phyloP scores from a whole-genome alignment of 2,329 filamentous ascomycete species.

The Trichoderma semiorbis region DNA sequence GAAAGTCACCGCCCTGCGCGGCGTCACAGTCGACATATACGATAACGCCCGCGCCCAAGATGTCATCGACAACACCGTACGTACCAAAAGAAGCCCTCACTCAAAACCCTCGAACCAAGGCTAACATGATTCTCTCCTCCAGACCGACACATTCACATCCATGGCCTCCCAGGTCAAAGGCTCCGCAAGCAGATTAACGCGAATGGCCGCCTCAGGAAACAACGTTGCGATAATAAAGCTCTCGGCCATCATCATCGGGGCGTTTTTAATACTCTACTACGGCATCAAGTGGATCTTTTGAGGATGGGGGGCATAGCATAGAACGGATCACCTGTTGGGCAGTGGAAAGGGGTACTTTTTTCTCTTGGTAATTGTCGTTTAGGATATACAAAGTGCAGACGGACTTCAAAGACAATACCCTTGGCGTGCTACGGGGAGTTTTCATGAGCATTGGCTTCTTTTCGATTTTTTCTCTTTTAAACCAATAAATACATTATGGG shows the following conservation, averaged over 20 bases:
- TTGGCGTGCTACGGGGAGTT: constrained; percentile 17
- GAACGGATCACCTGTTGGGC: neutral
- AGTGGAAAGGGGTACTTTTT: neutral
- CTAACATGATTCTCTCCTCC: neutral
- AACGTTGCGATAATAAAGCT: constrained; percentile 89
- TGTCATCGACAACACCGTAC: constrained; percentile 81
- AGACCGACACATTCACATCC: constrained; percentile 88
- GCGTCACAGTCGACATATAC: constrained; percentile 96
- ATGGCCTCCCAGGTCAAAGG: constrained; percentile 81
- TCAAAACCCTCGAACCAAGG: neutral
- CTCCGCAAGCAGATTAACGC: constrained; percentile 74
- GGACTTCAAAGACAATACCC: constrained; percentile 20
- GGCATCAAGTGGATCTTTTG: constrained; percentile 61
- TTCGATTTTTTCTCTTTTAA: neutral
- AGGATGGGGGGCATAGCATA: constrained; percentile 17
- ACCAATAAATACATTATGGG: constrained; percentile 3
- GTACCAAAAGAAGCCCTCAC: constrained; percentile 25
- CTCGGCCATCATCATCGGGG: constrained; percentile 72
- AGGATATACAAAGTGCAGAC: constrained; percentile 11
- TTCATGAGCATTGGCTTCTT: neutral
- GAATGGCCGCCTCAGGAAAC: constrained; percentile 90
- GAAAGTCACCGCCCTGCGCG: constrained; percentile 88
- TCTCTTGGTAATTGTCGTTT: neutral
- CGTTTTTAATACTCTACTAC: constrained; percentile 74
- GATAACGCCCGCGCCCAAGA: constrained; percentile 87